Conservation (phyloP, 2,329 filamentous ascomycete genomes). For the Aureobasidium uvarum region DNA sequence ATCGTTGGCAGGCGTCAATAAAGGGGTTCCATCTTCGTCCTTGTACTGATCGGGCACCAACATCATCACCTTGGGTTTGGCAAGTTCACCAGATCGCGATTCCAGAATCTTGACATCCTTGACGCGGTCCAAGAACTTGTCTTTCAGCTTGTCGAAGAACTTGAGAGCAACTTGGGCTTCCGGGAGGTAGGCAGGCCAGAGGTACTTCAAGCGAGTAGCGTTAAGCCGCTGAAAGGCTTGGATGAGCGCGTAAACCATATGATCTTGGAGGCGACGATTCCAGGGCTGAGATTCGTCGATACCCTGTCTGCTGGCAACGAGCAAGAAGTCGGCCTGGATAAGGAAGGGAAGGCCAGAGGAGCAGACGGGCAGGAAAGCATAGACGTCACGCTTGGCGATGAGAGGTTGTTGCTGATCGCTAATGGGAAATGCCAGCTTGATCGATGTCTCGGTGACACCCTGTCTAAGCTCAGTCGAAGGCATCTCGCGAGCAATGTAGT, state of each 20-base stretch:
- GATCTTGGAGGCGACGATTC: conserved; percentile 26
- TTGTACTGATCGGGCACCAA: conserved; percentile 3
- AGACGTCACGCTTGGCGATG: conserved; percentile 28
- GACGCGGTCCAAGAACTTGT: conserved; percentile 1
- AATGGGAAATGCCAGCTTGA: conserved; percentile 33
- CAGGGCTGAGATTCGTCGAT: conserved; percentile 26
- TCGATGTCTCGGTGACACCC: conserved; percentile 28
- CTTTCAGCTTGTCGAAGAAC: neutral
- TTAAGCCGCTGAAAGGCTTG: conserved; percentile 26
- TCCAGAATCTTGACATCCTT: neutral
- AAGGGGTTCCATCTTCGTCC: conserved; percentile 1
- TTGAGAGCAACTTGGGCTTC: conserved; percentile 6
- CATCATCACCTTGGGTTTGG: conserved; percentile 6
- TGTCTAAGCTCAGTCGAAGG: conserved; percentile 28
- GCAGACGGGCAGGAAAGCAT: conserved; percentile 34
- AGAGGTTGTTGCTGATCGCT: conserved; percentile 21
- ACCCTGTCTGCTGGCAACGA: conserved; percentile 29
- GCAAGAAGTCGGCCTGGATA: conserved; percentile 32
- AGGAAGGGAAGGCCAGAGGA: conserved; percentile 33
- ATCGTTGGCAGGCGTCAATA: neutral
- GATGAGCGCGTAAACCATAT: conserved; percentile 24
- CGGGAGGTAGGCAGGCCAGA: conserved; percentile 27
- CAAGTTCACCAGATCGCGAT: neutral
- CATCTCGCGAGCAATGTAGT: conserved; percentile 26
- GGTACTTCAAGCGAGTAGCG: conserved; percentile 25